Evolutionary conservation across 805 yeast species (phyloP).

Genomic region (Pichia nakasei): DNA sequence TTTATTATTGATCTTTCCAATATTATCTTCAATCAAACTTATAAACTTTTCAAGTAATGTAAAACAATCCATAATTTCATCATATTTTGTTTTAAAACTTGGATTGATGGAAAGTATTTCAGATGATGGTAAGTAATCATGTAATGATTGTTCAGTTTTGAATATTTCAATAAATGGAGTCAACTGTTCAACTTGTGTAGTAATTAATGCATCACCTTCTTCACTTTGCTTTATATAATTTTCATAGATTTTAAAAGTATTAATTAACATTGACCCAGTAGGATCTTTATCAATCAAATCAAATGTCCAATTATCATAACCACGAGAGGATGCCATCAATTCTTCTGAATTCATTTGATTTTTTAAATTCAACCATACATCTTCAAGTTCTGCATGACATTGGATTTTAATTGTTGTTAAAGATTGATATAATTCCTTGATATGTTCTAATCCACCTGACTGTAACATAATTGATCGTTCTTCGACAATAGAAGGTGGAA

Average conservation of each 20-base stretch:
- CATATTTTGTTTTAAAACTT: constrained; percentile 23
- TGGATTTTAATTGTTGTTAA: constrained; percentile 35
- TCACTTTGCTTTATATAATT: constrained; percentile 48
- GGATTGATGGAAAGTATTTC: constrained; percentile 29
- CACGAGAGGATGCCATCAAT: constrained; percentile 40
- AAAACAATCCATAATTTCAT: constrained; percentile 29
- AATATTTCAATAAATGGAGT: constrained; percentile 37
- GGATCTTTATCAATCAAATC: constrained; percentile 38
- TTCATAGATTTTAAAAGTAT: constrained; percentile 36
- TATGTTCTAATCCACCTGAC: constrained; percentile 40
- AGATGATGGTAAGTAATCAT: constrained; percentile 32
- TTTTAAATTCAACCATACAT: constrained; percentile 36
- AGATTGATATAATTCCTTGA: constrained; percentile 37
- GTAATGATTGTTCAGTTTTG: constrained; percentile 22
- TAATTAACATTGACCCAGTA: constrained; percentile 23
- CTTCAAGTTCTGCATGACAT: constrained; percentile 34
- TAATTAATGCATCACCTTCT: constrained; percentile 50
- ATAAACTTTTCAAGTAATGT: constrained; percentile 26
- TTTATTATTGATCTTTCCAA: constrained; percentile 36
- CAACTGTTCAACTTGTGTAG: constrained; percentile 38
- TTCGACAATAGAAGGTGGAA: constrained; percentile 34
- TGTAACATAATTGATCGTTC: constrained; percentile 8
- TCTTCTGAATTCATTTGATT: constrained; percentile 51
- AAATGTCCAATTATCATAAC: constrained; percentile 48
- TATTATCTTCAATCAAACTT: constrained; percentile 18